These are phyloP conservation scores for Fusarium bactridioides DNA, from an alignment of 2,329 filamentous ascomycete species.

Conservation along the genomic window DNA sequence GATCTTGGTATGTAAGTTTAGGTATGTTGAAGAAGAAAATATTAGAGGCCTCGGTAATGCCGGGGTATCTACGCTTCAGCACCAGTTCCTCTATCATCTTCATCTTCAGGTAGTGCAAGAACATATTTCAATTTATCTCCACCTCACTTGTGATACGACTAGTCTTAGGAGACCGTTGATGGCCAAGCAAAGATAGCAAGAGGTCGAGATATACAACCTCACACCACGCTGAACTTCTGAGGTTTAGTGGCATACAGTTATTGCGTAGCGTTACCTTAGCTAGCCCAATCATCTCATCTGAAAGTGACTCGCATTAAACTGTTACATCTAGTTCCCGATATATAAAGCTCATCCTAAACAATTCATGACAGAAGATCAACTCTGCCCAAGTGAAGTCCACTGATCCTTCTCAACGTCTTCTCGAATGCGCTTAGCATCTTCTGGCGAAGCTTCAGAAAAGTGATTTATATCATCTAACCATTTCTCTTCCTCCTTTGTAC, in stretches of 20 bases:
- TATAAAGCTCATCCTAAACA: not conserved
- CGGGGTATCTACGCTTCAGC: not conserved
- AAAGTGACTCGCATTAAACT: not conserved
- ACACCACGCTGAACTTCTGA: not conserved
- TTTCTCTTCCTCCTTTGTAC: not conserved
- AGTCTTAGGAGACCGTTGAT: fast-evolving
- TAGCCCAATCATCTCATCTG: fast-evolving
- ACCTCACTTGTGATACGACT: fast-evolving
- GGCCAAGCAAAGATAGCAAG: not conserved
- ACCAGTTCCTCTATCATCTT: not conserved
- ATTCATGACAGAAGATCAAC: not conserved
- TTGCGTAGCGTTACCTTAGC: too few species aligned
- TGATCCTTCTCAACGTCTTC: not conserved
- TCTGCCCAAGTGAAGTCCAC: not conserved
- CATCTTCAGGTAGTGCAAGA: not conserved
- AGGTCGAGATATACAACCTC: too few species aligned
- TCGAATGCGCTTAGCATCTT: not conserved
- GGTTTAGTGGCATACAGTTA: not conserved
- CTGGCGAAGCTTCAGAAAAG: not conserved
- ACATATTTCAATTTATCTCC: too few species aligned
- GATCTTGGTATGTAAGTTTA: not conserved
- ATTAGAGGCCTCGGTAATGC: not conserved
- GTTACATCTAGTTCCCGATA: fast-evolving
- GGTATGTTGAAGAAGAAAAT: not conserved
- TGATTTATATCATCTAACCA: not conserved